Evolutionary conservation across 2,329 filamentous ascomycete genomes (phyloP).

Genomic region (Scedosporium apiospermum): DNA sequence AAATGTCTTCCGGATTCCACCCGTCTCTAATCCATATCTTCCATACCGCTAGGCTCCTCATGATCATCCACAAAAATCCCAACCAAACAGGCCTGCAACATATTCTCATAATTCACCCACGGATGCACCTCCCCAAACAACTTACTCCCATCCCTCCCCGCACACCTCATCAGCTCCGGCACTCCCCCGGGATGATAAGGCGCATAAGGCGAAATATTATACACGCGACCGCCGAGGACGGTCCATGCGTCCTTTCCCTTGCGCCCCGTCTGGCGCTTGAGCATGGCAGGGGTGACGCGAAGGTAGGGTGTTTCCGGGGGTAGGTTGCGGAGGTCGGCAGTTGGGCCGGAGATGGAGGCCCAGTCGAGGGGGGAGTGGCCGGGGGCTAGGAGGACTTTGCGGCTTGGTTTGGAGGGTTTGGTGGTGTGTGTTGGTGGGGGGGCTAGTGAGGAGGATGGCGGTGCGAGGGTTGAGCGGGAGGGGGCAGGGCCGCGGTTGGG

Average conservation of each 20-base stretch:
- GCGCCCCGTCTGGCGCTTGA: constrained; percentile 70
- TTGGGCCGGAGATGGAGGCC: constrained; percentile 64
- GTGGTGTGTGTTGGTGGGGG: constrained; percentile 45
- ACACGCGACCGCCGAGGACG: constrained; percentile 79
- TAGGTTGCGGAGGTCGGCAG: constrained; percentile 58
- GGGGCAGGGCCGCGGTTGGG: constrained; percentile 25
- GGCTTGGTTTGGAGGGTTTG: constrained; percentile 45
- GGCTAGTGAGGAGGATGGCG: constrained; percentile 37
- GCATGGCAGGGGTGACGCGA: constrained; percentile 72
- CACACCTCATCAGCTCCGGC: constrained; percentile 57
- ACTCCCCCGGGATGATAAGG: constrained; percentile 86
- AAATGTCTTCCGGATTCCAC: not conserved
- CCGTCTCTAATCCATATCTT: constrained; percentile 46
- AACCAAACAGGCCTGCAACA: constrained; percentile 54
- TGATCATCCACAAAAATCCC: constrained; percentile 53
- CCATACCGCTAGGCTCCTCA: constrained; percentile 38
- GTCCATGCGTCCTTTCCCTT: constrained; percentile 87
- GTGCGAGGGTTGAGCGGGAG: constrained; percentile 31
- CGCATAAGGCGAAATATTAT: constrained; percentile 85
- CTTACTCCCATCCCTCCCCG: constrained; percentile 51
- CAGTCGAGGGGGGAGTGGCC: constrained; percentile 95
- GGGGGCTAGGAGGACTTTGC: constrained; percentile 73
- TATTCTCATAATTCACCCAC: constrained; percentile 65
- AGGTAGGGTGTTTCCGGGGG: constrained; percentile 43
- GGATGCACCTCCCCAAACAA: constrained; percentile 59